Percentiles rank a stretch among this genome's conserved stretches.
Evolutionary conservation across 352 stramenopile species (phyloP).

Genomic region (Elongisporangium prolatum): DNA sequence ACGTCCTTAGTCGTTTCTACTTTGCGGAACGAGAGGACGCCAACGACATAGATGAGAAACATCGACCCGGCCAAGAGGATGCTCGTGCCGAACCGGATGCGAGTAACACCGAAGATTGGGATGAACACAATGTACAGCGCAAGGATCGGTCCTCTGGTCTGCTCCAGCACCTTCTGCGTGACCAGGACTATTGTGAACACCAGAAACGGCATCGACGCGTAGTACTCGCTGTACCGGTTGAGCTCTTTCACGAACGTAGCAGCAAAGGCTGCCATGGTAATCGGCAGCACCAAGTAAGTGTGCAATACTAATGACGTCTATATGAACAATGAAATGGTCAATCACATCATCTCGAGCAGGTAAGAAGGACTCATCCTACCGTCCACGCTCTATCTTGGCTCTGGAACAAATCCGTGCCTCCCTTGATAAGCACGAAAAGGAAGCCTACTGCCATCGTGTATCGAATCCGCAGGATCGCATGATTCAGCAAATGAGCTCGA

Average conservation of each 20-base stretch:
- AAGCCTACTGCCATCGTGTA: conserved; percentile 28
- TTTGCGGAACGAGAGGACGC: conserved; percentile 15
- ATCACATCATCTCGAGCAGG: not conserved
- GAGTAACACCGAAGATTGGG: conserved; percentile 36
- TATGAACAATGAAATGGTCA: not conserved
- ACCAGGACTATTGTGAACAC: conserved; percentile 21
- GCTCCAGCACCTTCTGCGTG: conserved; percentile 30
- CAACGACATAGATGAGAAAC: conserved; percentile 15
- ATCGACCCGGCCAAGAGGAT: conserved; percentile 9
- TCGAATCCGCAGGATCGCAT: conserved; percentile 27
- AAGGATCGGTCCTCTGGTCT: conserved; percentile 24
- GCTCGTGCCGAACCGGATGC: conserved; percentile 34
- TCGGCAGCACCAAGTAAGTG: conserved; percentile 13
- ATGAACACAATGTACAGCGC: conserved; percentile 35
- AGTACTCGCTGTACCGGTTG: conserved; percentile 22
- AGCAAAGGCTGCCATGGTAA: conserved; percentile 8
- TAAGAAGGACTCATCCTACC: not conserved
- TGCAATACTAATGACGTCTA: conserved; percentile 18
- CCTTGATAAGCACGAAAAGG: conserved; percentile 25
- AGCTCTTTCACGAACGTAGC: conserved; percentile 18
- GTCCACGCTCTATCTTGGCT: not conserved
- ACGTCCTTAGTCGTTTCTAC: conserved; percentile 26
- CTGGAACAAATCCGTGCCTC: conserved; percentile 10
- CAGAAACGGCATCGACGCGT: conserved; percentile 28
- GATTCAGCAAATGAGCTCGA: conserved; percentile 18